Evolutionary conservation across 2,329 filamentous ascomycete species (phyloP).

Genomic region (Calonectria montana): DNA sequence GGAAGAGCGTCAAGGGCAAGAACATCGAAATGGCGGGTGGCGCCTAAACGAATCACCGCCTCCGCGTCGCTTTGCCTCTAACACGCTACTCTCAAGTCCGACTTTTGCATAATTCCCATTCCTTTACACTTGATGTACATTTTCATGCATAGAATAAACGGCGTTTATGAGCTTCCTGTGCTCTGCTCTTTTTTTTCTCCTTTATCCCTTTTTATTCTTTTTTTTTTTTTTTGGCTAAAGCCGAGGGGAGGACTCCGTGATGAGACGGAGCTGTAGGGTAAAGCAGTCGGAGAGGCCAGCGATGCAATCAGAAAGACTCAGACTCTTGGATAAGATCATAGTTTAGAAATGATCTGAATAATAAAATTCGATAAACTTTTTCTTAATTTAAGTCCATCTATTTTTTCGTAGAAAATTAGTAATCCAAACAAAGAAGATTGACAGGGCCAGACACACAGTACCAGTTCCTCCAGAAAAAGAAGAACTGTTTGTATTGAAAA

Average conservation of each 20-base stretch:
- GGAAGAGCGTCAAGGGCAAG: conserved; percentile 69
- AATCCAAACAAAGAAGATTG: no score
- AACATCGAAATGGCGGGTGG: conserved; percentile 49
- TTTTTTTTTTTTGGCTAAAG: background rate
- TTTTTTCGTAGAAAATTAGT: background rate
- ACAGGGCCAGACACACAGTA: no score
- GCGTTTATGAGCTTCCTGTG: background rate
- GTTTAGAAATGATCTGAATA: background rate
- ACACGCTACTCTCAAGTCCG: background rate
- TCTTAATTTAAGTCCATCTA: background rate
- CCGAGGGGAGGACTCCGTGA: background rate
- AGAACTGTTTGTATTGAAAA: no score
- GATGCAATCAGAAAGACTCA: background rate
- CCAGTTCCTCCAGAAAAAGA: no score
- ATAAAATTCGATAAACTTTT: background rate
- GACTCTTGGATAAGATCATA: background rate
- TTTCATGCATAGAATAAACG: conserved; percentile 12
- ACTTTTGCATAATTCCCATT: background rate
- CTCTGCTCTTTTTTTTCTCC: background rate
- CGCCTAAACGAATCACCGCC: conserved; percentile 26
- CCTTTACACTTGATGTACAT: conserved; percentile 1
- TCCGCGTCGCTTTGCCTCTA: background rate
- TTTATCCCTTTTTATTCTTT: background rate
- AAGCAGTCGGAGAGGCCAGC: background rate
- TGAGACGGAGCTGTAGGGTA: conserved; percentile 14